Conservation (phyloP, 1,139 yeast species). For the Blastobotrys serpentis region DNA sequence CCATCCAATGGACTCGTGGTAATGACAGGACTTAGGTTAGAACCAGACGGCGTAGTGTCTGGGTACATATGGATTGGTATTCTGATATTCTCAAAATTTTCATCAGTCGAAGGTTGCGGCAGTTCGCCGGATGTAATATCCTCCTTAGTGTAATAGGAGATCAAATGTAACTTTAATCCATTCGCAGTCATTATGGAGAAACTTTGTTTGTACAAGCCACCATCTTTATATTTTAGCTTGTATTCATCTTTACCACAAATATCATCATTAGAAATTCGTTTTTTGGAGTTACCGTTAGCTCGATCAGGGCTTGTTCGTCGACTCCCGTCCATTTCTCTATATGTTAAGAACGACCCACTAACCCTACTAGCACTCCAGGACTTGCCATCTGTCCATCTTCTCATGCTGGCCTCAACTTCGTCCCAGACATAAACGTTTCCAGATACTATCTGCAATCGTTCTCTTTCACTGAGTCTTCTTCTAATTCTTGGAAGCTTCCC, state of each 20-base stretch:
- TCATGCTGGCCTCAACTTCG: constrained; percentile 59
- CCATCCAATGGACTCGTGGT: constrained; percentile 21
- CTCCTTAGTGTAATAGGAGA: constrained; percentile 48
- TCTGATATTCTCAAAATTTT: constrained; percentile 36
- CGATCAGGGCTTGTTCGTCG: constrained; percentile 22
- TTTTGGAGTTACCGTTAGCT: constrained; percentile 12
- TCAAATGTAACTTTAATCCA: constrained; percentile 54
- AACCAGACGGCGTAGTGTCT: constrained; percentile 33
- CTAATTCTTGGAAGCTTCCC: constrained; percentile 50
- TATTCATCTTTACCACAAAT: constrained; percentile 25
- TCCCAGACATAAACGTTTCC: constrained; percentile 61
- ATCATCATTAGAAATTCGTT: constrained; percentile 13
- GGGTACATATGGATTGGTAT: constrained; percentile 44
- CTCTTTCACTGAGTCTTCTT: constrained; percentile 52
- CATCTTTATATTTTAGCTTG: constrained; percentile 41
- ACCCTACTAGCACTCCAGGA: constrained; percentile 64
- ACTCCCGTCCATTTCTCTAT: constrained; percentile 50
- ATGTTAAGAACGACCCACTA: constrained; percentile 54
- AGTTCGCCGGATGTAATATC: constrained; percentile 35
- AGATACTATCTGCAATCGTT: constrained; percentile 48
- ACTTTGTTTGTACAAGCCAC: constrained; percentile 59
- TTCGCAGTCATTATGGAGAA: constrained; percentile 52
- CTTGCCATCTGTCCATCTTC: constrained; percentile 66
- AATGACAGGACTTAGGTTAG: constrained; percentile 32
- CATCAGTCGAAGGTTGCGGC: constrained; percentile 45